Evolutionary conservation across 345 rosid species (phyloP).

Genomic region (Brassica carinata): DNA sequence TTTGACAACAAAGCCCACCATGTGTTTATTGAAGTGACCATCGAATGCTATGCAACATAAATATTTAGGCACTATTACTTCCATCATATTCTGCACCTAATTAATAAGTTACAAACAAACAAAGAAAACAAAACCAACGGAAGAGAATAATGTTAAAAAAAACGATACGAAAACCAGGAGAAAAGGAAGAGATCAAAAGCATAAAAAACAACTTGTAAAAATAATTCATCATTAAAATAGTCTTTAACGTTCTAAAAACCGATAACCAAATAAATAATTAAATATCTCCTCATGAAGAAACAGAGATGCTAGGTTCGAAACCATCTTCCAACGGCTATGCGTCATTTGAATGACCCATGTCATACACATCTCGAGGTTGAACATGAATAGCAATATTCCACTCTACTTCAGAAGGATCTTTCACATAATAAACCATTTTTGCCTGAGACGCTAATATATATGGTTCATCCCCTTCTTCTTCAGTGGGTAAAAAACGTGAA

Average conservation of each 20-base stretch:
- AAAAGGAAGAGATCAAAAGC: neutral
- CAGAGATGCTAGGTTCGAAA: too few relatives aligned
- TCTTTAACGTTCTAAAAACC: neutral
- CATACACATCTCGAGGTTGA: too few relatives aligned
- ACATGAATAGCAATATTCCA: too few relatives aligned
- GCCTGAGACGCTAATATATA: neutral
- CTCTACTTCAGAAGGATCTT: neutral
- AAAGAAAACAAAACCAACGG: too few relatives aligned
- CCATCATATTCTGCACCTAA: neutral
- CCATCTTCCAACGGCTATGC: too few relatives aligned
- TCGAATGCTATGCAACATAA: too few relatives aligned
- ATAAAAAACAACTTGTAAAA: neutral
- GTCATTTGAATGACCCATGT: too few relatives aligned
- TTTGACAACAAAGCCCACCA: neutral
- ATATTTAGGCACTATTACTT: too few relatives aligned
- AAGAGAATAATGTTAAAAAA: too few relatives aligned
- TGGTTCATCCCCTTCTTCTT: neutral
- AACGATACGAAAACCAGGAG: neutral
- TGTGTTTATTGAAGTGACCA: too few relatives aligned
- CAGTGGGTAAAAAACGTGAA: neutral
- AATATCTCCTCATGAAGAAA: too few relatives aligned
- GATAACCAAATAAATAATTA: too few relatives aligned
- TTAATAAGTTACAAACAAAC: neutral
- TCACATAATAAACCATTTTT: constrained; percentile 1
- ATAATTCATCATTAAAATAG: neutral